Evolutionary conservation across 257 asterid species (phyloP).

Genomic region (Solanum pennellii): DNA sequence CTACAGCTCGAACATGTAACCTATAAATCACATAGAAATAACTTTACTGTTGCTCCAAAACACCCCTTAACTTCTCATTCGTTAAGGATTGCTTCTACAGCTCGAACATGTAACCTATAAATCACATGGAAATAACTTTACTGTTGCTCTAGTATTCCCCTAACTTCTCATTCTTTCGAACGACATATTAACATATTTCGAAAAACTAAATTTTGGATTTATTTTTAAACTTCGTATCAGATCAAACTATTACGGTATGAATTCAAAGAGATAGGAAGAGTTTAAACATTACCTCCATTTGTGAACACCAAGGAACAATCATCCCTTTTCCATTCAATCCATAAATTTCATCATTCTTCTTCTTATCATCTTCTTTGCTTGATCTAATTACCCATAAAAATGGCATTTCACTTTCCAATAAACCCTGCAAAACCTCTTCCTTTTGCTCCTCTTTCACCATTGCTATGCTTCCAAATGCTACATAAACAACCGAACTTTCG

Average conservation of each 20-base stretch:
- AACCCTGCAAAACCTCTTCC: constrained; percentile 45
- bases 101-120: too few relatives aligned
- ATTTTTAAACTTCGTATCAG: not conserved
- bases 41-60: too few relatives aligned
- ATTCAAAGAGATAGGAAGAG: not conserved
- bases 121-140: too few relatives aligned
- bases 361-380: constrained; percentile 1
- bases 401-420: constrained; percentile 23
- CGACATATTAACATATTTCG: not conserved
- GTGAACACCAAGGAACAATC: constrained; percentile 53
- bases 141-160: too few relatives aligned
- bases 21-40: too few relatives aligned
- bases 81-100: too few relatives aligned
- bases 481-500: constrained; percentile 34
- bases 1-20: too few relatives aligned
- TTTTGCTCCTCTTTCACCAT: constrained; percentile 9
- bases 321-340: constrained; percentile 23
- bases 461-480: constrained; percentile 51
- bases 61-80: too few relatives aligned
- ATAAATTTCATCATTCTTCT: constrained; percentile 8
- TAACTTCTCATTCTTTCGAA: not conserved
- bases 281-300: constrained; percentile 23
- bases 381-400: constrained; percentile 48
- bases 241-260: not conserved
- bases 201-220: not conserved